Evolutionary conservation across 1,284 basidiomycete species (phyloP).

Genomic region (Malassezia vespertilionis): DNA sequence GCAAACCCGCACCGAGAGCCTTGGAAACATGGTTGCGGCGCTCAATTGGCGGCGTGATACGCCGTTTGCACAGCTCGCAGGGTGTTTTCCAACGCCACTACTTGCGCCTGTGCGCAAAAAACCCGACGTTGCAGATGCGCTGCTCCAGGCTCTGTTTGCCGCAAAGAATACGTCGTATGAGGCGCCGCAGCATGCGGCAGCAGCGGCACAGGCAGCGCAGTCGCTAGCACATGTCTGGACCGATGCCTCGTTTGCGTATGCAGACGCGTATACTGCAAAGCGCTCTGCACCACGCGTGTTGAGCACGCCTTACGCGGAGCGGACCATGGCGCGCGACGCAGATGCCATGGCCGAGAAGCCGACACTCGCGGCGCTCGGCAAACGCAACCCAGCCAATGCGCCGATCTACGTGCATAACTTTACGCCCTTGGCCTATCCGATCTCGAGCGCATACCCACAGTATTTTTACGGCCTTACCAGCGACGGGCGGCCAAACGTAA

Average conservation of each 20-base stretch:
- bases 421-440: constrained; percentile 27
- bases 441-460: constrained; percentile 24
- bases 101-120: constrained; percentile 16
- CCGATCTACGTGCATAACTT: constrained; percentile 16
- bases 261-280: neutral
- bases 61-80: constrained; percentile 32
- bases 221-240: constrained; percentile 10
- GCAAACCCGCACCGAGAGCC: constrained; percentile 21
- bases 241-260: constrained; percentile 2
- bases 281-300: neutral
- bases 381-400: neutral
- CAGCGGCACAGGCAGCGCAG: neutral
- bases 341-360: constrained; percentile 8
- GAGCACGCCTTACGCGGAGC: constrained; percentile 9
- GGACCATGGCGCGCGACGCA: constrained; percentile 9
- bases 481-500: constrained; percentile 9
- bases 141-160: constrained; percentile 33
- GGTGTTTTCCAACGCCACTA: constrained; percentile 31
- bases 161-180: constrained; percentile 14
- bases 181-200: neutral
- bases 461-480: constrained; percentile 22
- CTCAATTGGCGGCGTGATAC: constrained; percentile 42
- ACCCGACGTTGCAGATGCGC: constrained; percentile 12
- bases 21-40: constrained; percentile 21
- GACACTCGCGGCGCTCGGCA: constrained; percentile 1